phyloP scores from a whole-genome alignment of 352 stramenopile species.

The Albugo candida region DNA sequence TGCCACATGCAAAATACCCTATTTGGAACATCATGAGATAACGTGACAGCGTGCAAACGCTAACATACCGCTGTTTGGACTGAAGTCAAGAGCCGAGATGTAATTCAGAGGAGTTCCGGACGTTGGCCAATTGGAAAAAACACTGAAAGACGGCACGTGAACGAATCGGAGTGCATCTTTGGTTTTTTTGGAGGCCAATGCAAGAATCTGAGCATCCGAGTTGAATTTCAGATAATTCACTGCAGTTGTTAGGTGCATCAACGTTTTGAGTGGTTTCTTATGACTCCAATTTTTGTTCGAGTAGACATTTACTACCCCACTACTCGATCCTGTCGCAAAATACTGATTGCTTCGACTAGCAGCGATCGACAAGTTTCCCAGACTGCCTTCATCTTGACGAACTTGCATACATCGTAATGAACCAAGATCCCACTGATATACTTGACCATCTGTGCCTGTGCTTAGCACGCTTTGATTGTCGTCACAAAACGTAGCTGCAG shows the following conservation, averaged over 20 bases:
- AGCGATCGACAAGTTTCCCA: slow-evolving; percentile 66
- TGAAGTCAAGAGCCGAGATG: slow-evolving; percentile 92
- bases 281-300: slow-evolving; percentile 37
- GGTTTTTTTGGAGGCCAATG: slow-evolving; percentile 80
- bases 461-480: slow-evolving; percentile 86
- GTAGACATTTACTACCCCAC: slow-evolving; percentile 97
- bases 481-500: slow-evolving; percentile 79
- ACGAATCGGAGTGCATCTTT: slow-evolving; percentile 91
- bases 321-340: slow-evolving; percentile 87
- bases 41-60: neutral
- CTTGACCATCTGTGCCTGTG: slow-evolving; percentile 87
- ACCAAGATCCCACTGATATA: slow-evolving; percentile 93
- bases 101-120: slow-evolving; percentile 91
- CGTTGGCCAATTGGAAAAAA: slow-evolving; percentile 97
- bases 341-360: slow-evolving; percentile 42
- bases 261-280: slow-evolving; percentile 69
- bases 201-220: slow-evolving; percentile 85
- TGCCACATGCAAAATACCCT: slow-evolving; percentile 88
- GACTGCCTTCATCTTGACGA: slow-evolving; percentile 68
- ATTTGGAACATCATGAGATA: neutral
- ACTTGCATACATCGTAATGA: slow-evolving; percentile 62
- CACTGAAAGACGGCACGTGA: slow-evolving; percentile 85
- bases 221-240: slow-evolving; percentile 85
- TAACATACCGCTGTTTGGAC: slow-evolving; percentile 55
- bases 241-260: slow-evolving; percentile 93